These are phyloP conservation scores for Smittium culicis DNA, from an alignment of 371 early-diverging fungal genomes.

Conservation along the genomic window DNA sequence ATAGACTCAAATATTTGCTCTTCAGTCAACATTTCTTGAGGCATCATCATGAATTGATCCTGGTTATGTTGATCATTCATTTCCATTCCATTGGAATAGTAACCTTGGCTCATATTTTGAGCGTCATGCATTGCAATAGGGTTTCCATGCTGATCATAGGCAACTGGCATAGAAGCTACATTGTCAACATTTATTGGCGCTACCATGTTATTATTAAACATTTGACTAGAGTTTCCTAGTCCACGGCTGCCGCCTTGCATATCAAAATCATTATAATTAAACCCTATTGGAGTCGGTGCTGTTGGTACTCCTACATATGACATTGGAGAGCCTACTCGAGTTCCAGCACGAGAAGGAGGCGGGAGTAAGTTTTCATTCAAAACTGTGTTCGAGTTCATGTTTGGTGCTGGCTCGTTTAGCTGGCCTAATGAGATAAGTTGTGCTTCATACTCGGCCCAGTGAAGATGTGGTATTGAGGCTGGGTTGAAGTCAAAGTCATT, in stretches of 20 bases:
- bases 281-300: neutral
- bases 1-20: constrained; percentile 71
- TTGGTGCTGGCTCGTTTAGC: constrained; percentile 28
- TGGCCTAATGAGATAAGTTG: constrained; percentile 29
- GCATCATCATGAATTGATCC: constrained; percentile 12
- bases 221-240: neutral
- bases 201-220: neutral
- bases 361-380: constrained; percentile 14
- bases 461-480: constrained; percentile 61
- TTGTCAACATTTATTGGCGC: neutral
- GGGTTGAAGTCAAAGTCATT: constrained; percentile 68
- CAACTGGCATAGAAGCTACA: neutral
- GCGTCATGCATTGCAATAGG: neutral
- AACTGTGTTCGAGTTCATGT: constrained; percentile 25
- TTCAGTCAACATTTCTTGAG: constrained; percentile 45
- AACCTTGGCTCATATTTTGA: neutral
- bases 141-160: constrained; percentile 3
- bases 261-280: neutral
- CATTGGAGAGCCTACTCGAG: neutral
- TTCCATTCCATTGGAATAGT: constrained; percentile 7
- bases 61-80: constrained; percentile 11
- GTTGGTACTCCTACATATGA: neutral
- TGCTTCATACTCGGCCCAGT: constrained; percentile 79
- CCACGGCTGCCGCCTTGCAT: neutral
- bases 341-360: constrained; percentile 4